Percentiles rank a stretch among this genome's conserved stretches.
phyloP scores from a whole-genome alignment of 2,329 filamentous ascomycete genomes.

The Phialemonium atrogriseum region DNA sequence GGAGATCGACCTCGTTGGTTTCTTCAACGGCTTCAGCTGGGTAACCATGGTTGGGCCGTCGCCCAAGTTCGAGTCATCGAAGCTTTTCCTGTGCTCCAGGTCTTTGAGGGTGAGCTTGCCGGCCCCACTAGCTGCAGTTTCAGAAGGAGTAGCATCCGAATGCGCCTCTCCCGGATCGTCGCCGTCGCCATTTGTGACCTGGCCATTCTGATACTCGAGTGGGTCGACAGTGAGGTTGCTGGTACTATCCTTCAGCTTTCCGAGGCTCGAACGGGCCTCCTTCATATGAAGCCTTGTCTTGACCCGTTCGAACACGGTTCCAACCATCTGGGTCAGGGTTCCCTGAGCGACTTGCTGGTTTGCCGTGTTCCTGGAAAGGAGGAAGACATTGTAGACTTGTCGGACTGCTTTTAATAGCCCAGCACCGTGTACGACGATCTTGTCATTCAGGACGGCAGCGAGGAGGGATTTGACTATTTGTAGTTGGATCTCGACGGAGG shows the following conservation, averaged over 20 bases:
- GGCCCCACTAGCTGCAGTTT: conserved; percentile 27
- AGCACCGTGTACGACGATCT: conserved; percentile 95
- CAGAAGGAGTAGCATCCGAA: conserved; percentile 20
- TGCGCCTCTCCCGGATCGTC: conserved; percentile 27
- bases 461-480: conserved; percentile 97
- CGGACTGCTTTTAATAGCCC: conserved; percentile 93
- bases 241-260: conserved; percentile 41
- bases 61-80: conserved; percentile 58
- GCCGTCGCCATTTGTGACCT: conserved; percentile 28
- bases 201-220: conserved; percentile 14
- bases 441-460: conserved; percentile 94
- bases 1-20: conserved; percentile 37
- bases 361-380: conserved; percentile 84
- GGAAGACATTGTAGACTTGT: conserved; percentile 98
- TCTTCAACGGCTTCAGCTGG: conserved; percentile 42
- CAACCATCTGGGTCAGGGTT: conserved; percentile 96
- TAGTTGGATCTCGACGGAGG: conserved; percentile 83
- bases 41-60: conserved; percentile 62
- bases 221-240: conserved; percentile 32
- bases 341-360: conserved; percentile 98
- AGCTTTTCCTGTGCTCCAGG: conserved; percentile 59
- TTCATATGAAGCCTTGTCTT: conserved; percentile 81
- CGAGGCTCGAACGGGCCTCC: conserved; percentile 60
- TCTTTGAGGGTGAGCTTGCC: conserved; percentile 58
- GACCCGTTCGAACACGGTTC: conserved; percentile 93